Evolutionary conservation across 164 flowering plant genomes (phyloP).

Genomic region (grape (Vitis vinifera)): ASM3070453v1 NC_081818.1:28742501-28743000

Average conservation of each 20-base stretch:
- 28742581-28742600: conserved; percentile 8
- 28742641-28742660: neutral
- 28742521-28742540: no score
- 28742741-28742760: neutral
- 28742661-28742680: neutral
- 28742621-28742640: conserved; percentile 9
- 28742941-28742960: conserved; percentile 50
- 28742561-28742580: neutral
- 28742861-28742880: neutral
- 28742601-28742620: conserved; percentile 1
- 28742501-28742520: no score
- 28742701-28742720: no score
- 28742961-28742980: conserved; percentile 60
- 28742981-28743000: conserved; percentile 49
- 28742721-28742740: neutral
- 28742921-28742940: conserved; percentile 9
- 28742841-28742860: neutral
- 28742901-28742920: neutral
- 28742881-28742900: neutral
- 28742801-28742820: neutral
- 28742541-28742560: neutral
- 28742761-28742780: neutral
- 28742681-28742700: neutral
- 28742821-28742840: neutral
- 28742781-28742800: neutral